Conservation (phyloP, 805 yeast genomes). For the Yarrowia hollandica region DNA sequence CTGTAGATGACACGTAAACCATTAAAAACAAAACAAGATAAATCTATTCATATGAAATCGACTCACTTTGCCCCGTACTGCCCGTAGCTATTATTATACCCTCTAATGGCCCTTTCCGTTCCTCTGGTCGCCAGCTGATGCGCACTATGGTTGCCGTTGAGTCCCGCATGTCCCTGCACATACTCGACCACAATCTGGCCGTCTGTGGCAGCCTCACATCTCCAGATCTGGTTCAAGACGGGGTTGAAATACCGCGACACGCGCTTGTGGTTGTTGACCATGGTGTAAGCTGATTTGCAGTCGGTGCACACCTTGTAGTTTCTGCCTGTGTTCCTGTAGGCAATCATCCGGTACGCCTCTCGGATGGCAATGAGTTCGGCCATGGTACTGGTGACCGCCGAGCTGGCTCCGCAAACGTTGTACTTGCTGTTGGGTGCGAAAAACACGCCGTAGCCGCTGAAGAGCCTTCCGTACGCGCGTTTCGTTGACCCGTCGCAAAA, state of each 20-base stretch:
- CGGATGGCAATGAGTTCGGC: neutral
- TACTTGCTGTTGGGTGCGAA: neutral
- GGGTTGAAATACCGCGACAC: neutral
- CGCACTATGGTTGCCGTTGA: too few relatives aligned
- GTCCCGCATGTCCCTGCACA: too few relatives aligned
- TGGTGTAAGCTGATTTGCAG: neutral
- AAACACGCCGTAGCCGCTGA: neutral
- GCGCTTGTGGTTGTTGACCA: neutral
- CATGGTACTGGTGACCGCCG: neutral
- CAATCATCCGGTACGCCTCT: neutral
- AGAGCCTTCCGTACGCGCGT: neutral
- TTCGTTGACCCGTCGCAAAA: conserved; percentile 2
- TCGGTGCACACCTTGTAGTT: neutral
- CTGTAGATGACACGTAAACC: too few relatives aligned
- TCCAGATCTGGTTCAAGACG: neutral
- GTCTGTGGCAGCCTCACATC: too few relatives aligned
- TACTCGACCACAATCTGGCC: too few relatives aligned
- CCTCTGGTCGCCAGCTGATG: too few relatives aligned
- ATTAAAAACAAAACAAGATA: too few relatives aligned
- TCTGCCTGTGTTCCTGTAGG: neutral
- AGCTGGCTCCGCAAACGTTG: neutral
- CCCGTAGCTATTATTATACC: too few relatives aligned
- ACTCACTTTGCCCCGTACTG: too few relatives aligned
- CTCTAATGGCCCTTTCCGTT: too few relatives aligned
- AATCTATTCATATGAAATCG: too few relatives aligned